Percentiles rank a stretch among this genome's conserved stretches.
These are phyloP conservation scores for Stagonosporopsis vannaccii DNA, from an alignment of 2,329 filamentous ascomycete genomes.

Conservation along the genomic window DNA sequence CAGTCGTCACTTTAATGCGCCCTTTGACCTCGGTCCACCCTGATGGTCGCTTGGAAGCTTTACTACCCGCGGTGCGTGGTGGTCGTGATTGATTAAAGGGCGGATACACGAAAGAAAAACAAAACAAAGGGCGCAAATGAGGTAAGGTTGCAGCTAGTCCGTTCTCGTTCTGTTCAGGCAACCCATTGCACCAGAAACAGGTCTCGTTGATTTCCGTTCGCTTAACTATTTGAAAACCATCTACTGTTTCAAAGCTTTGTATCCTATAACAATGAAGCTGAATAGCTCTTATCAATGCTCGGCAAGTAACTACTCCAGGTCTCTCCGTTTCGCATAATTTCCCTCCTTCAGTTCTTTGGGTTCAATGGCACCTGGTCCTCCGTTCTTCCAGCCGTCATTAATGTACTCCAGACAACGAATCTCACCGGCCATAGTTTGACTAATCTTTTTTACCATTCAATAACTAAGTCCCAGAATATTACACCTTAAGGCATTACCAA, in stretches of 20 bases:
- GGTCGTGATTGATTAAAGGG: too few relatives aligned
- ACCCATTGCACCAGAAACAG: background rate
- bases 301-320: slow-evolving; percentile 23
- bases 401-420: slow-evolving; percentile 27
- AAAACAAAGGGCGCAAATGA: too few relatives aligned
- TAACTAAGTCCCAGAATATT: slow-evolving; percentile 25
- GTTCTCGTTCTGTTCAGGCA: background rate
- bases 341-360: slow-evolving; percentile 26
- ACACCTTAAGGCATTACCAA: slow-evolving; percentile 18
- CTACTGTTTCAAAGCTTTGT: background rate
- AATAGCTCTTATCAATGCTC: slow-evolving; percentile 16
- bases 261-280: background rate
- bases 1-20: too few relatives aligned
- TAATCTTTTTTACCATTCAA: slow-evolving; percentile 24
- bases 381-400: slow-evolving; percentile 25
- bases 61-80: too few relatives aligned
- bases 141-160: too few relatives aligned
- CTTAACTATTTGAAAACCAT: too few relatives aligned
- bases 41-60: too few relatives aligned
- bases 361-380: slow-evolving; percentile 23
- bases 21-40: too few relatives aligned
- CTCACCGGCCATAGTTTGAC: slow-evolving; percentile 17
- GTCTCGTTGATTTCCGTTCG: too few relatives aligned
- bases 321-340: slow-evolving; percentile 24
- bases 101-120: too few relatives aligned